Evolutionary conservation across 2,329 filamentous ascomycete genomes (phyloP), one percentile per base, ranked within the genome.

Genomic region (Pseudocercospora eumusae): DNA sequence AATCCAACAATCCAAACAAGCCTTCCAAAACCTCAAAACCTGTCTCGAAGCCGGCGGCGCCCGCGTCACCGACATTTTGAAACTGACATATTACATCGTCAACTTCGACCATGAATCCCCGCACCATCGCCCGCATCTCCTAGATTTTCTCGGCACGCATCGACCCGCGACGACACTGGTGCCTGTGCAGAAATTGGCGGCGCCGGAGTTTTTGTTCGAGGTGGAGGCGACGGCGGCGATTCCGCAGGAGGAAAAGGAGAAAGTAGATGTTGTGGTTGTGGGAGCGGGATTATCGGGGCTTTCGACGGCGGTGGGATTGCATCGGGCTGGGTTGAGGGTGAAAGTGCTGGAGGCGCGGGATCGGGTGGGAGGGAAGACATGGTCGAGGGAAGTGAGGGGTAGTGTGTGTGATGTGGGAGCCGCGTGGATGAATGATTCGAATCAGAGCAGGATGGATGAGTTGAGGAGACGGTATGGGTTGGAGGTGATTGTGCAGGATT

Each of bases 381-480:
- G 75, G 72, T 80, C 76, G 3, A 61, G 73, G 2, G 70, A 73
- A 0, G 64, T 74, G 8, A 66, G 73, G 62, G 71, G 33, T 10
- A 76, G 69, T 27, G 62, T 74, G 0, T 75, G 80, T 6, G 85
- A 87, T 21, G 68, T 85, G 0, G 84, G 84, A 2, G 85, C 83
- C 0, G 83, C 82, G 0, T 87, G 84, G 85, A 81, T 86, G 65
- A 87, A 87, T 64, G 81, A 86, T 57, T 79, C 75, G 0, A 83
- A 79, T 56, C 84, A 87, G 64, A 73, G 67, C 25, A 73, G 74
- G 3, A 78, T 86, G 54, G 80, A 72, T 64, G 74, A 69, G 0
- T 69, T 83, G 7, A 77, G 77, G 0, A 66, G 75, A 52, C 65
- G 71, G 42, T 82, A 79, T 55, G 76, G 77, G 0, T 66, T 81